Percentiles rank a stretch among this genome's conserved stretches.
These are phyloP conservation scores for Obba rivulosa DNA, from an alignment of 768 basidiomycete species.

Conservation along the genomic window DNA sequence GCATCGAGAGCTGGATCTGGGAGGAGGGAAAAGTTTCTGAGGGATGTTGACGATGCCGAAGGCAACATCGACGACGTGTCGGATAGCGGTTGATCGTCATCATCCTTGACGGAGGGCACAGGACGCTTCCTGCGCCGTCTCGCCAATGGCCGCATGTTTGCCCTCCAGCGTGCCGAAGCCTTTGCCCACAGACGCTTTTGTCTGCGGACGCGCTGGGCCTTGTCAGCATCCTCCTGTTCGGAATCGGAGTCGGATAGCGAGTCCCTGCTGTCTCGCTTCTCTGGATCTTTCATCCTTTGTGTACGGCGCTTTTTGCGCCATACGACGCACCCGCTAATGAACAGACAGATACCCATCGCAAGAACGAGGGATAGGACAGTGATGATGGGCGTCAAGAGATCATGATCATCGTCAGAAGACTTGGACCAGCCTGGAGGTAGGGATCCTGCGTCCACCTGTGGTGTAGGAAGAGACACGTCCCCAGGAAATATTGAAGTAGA, in stretches of 20 bases:
- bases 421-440: conserved; percentile 19
- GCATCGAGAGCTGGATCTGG: not conserved
- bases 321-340: conserved; percentile 58
- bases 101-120: conserved; percentile 3
- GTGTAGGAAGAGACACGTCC: conserved; percentile 1
- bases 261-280: conserved; percentile 39
- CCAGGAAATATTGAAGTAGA: not conserved
- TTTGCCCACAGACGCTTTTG: conserved; percentile 60
- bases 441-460: conserved; percentile 37
- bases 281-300: conserved; percentile 41
- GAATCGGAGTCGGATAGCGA: conserved; percentile 26
- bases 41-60: conserved; percentile 15
- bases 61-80: conserved; percentile 2
- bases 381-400: conserved; percentile 23
- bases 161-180: conserved; percentile 67
- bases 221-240: conserved; percentile 25
- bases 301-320: conserved; percentile 45
- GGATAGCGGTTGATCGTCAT: conserved; percentile 2
- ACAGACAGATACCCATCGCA: conserved; percentile 51
- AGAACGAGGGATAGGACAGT: conserved; percentile 58
- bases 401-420: conserved; percentile 4
- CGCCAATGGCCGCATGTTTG: conserved; percentile 53
- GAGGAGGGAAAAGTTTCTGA: not conserved
- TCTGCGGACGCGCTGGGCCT: conserved; percentile 35
- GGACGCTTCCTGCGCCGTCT: conserved; percentile 43